phyloP scores from a whole-genome alignment of 2,329 filamentous ascomycete genomes.

The Aphanocladium album region DNA sequence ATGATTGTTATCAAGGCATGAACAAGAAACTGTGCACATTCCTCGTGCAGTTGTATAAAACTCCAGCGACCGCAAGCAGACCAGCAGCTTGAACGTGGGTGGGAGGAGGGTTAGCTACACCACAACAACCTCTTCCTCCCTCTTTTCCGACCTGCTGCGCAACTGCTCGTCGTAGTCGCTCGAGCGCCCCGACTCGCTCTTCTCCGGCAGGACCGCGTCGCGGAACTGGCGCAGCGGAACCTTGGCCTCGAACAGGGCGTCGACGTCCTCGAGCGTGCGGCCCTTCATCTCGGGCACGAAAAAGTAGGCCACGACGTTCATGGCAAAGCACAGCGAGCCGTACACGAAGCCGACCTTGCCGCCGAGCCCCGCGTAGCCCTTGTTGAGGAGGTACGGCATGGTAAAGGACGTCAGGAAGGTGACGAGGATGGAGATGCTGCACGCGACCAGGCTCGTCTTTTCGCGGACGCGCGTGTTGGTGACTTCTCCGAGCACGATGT shows the following conservation, averaged over 20 bases:
- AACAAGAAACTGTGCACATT: background rate
- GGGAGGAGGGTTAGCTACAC: too few species aligned
- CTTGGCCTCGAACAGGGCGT: conserved; percentile 17
- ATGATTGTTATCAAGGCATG: background rate
- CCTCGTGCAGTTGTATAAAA: background rate
- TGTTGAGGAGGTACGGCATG: conserved; percentile 31
- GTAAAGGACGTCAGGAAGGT: conserved; percentile 31
- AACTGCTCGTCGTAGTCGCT: background rate
- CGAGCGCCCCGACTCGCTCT: background rate
- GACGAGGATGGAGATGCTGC: conserved; percentile 24
- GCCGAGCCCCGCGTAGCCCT: conserved; percentile 28
- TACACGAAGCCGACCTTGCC: conserved; percentile 35
- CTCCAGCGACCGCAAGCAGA: background rate
- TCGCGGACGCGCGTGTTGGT: conserved; percentile 24
- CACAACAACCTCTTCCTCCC: background rate
- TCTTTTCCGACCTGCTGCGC: background rate
- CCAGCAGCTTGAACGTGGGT: background rate
- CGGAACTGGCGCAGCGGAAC: conserved; percentile 17
- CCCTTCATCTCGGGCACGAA: conserved; percentile 41
- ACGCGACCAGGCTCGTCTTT: conserved; percentile 26
- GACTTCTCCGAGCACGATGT: conserved; percentile 23
- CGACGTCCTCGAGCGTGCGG: conserved; percentile 20
- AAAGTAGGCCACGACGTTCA: conserved; percentile 37
- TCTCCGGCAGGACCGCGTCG: background rate
- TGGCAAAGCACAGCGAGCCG: conserved; percentile 30